These are phyloP conservation scores for Phylloboletellus chloephorus DNA, from an alignment of 1,284 basidiomycete species.

Conservation along the genomic window DNA sequence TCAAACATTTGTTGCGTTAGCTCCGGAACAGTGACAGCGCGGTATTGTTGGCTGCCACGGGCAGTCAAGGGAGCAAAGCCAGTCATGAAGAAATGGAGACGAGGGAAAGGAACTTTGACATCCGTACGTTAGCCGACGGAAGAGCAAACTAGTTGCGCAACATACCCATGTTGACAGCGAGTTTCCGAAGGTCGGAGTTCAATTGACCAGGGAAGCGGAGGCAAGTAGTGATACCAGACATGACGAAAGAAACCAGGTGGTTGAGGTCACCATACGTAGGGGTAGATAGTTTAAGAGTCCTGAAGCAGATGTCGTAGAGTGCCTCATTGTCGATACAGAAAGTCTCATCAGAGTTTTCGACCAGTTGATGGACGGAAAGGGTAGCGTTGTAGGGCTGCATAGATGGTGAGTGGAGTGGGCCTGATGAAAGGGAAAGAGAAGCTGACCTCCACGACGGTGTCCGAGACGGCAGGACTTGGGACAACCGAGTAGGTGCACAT, in stretches of 20 bases:
- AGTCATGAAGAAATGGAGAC: constrained; percentile 99
- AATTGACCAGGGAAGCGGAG: constrained; percentile 98
- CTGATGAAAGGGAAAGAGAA: background rate
- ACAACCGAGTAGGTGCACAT: constrained; percentile 96
- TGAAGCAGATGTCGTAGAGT: constrained; percentile 97
- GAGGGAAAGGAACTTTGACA: constrained; percentile 85
- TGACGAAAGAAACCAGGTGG: constrained; percentile 95
- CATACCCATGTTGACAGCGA: constrained; percentile 97
- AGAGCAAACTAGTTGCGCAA: constrained; percentile 7
- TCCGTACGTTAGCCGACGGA: background rate
- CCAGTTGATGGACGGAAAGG: constrained; percentile 91
- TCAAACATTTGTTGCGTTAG: constrained; percentile 99
- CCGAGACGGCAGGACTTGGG: constrained; percentile 93
- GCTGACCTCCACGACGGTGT: constrained; percentile 89
- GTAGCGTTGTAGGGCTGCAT: constrained; percentile 90
- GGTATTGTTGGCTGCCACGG: constrained; percentile 89
- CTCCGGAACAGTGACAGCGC: constrained; percentile 93
- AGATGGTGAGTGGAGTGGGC: constrained; percentile 5
- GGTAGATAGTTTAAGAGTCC: constrained; percentile 89
- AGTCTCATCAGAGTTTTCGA: constrained; percentile 94
- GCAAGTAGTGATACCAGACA: constrained; percentile 96
- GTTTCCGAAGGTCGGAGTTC: constrained; percentile 95
- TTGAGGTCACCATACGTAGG: constrained; percentile 97
- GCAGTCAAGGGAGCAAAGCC: constrained; percentile 95
- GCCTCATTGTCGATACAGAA: constrained; percentile 99